Conservation (phyloP, 306 rosid genomes). For the Cicer chorassanicum region DNA sequence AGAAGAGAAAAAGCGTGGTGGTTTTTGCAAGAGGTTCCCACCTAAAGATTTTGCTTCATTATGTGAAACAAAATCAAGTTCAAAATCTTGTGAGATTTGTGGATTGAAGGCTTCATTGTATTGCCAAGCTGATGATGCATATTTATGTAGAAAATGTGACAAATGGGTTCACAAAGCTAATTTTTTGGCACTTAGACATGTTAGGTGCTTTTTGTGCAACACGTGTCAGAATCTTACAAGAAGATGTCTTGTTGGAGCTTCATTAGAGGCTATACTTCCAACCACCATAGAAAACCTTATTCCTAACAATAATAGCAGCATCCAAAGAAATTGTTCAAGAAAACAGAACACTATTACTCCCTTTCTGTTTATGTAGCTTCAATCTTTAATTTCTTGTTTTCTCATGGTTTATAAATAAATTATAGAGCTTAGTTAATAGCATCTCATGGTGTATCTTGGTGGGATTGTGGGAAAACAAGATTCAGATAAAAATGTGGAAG, state of each 20-base stretch:
- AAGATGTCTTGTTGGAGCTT: constrained; percentile 61
- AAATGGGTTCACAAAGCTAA: constrained; percentile 79
- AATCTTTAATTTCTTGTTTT: not conserved
- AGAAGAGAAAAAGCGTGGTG: constrained; percentile 45
- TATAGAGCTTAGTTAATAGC: not conserved
- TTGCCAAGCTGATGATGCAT: constrained; percentile 78
- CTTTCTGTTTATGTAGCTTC: constrained; percentile 46
- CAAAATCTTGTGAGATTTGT: constrained; percentile 67
- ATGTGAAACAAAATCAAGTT: not conserved
- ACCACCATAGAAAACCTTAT: constrained; percentile 29
- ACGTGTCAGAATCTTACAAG: constrained; percentile 68
- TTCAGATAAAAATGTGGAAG: no score
- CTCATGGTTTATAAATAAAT: not conserved
- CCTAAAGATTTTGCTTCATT: constrained; percentile 17
- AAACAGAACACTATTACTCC: constrained; percentile 28
- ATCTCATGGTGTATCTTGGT: not conserved
- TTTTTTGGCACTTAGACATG: constrained; percentile 74
- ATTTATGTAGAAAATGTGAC: constrained; percentile 76
- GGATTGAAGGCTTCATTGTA: constrained; percentile 63
- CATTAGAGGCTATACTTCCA: constrained; percentile 55
- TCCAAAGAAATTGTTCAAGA: constrained; percentile 39
- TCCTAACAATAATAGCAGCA: constrained; percentile 28
- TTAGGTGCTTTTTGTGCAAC: constrained; percentile 70
- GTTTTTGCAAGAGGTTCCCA: constrained; percentile 5
- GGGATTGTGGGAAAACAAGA: no score